phyloP scores from a whole-genome alignment of 2,329 filamentous ascomycete genomes.

The Fusarium udum region DNA sequence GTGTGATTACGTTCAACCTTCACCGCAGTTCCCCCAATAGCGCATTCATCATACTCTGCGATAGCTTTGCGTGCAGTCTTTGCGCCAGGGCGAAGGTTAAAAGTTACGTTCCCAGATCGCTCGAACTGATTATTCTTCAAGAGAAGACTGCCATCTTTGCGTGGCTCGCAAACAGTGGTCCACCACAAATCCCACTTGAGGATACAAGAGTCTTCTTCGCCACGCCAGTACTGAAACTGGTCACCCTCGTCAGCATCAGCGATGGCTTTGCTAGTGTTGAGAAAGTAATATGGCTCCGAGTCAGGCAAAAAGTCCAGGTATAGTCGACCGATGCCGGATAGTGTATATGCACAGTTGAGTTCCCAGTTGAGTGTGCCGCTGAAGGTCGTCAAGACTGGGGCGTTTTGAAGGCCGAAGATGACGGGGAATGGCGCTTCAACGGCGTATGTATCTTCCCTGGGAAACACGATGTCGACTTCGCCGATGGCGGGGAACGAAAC shows the following conservation, averaged over 20 bases:
- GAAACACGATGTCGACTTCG: slow-evolving; percentile 28
- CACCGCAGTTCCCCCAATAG: slow-evolving; percentile 9
- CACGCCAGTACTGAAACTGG: slow-evolving; percentile 21
- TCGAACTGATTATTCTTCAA: slow-evolving; percentile 24
- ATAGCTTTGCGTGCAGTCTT: slow-evolving; percentile 11
- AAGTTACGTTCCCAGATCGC: slow-evolving; percentile 3
- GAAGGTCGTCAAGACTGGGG: slow-evolving; percentile 19
- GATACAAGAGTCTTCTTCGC: slow-evolving; percentile 14
- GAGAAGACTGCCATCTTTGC: slow-evolving; percentile 3
- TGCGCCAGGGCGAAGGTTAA: slow-evolving; percentile 8
- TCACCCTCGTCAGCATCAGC: slow-evolving; percentile 16
- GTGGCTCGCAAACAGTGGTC: slow-evolving; percentile 16
- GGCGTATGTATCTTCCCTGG: slow-evolving; percentile 22
- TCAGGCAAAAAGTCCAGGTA: slow-evolving; percentile 14
- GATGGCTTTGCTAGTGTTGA: slow-evolving; percentile 18
- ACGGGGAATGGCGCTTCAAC: slow-evolving; percentile 24
- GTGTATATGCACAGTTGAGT: slow-evolving; percentile 7
- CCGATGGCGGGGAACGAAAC: slow-evolving; percentile 21
- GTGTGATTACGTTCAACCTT: slow-evolving; percentile 21
- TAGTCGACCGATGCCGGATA: slow-evolving; percentile 14
- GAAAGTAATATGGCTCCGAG: slow-evolving; percentile 14
- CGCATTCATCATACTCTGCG: slow-evolving; percentile 8
- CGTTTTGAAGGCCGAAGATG: slow-evolving; percentile 29
- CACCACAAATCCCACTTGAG: slow-evolving; percentile 19
- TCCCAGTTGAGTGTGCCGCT: slow-evolving; percentile 19